Evolutionary conservation across 306 rosid genomes (phyloP), one percentile per base, ranked within the genome.

Genomic region (Lathyrus sativus): DNA sequence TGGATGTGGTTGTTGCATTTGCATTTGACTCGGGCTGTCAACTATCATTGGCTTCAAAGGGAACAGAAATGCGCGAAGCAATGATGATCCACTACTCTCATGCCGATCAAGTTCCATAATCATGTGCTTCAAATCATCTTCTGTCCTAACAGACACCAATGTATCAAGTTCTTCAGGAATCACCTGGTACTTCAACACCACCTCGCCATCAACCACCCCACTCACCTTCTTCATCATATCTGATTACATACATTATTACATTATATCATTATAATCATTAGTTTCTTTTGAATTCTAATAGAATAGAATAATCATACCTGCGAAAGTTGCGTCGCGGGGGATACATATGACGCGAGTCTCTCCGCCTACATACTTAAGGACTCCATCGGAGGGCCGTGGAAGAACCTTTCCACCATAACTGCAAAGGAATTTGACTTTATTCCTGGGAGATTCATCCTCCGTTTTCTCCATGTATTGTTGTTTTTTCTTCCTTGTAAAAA

Each of bases 321-420:
- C 65, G 68, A 85, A 84, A n/a, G 72, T 79, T 38, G 81, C 62
- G 62, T 84, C 81, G 5, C 82, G 88, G 3, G 83, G 81, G 29
- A 86, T 54, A 5, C 90, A 75, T 3, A 93, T 53, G 71, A 93
- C 89, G 5, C 98, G 96, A 4, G 95, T 88, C 75, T 90, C 97
- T 4, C 98, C 98, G 18, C 98, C 98, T 0, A 88, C 90, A 18
- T 93, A 93, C 68, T 87, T 85, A 42, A 93, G 96, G 13, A 60
- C 42, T 7, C 95, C 89, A 6, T 93, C 98, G 49, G 81, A 11
- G 14, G 90, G 86, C 12, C 96, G 73, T 0, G 91, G 96, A 14
- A 93, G 84, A 68, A 93, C 88, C 79, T 71, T 93, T 3, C 98
- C 97, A 51, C 90, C 97, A 68, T 83, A 80, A 86, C 98, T 90